These are phyloP conservation scores for Gracilaria vermiculophylla DNA, from an alignment of 23 red algal species.

Conservation along the genomic window DNA sequence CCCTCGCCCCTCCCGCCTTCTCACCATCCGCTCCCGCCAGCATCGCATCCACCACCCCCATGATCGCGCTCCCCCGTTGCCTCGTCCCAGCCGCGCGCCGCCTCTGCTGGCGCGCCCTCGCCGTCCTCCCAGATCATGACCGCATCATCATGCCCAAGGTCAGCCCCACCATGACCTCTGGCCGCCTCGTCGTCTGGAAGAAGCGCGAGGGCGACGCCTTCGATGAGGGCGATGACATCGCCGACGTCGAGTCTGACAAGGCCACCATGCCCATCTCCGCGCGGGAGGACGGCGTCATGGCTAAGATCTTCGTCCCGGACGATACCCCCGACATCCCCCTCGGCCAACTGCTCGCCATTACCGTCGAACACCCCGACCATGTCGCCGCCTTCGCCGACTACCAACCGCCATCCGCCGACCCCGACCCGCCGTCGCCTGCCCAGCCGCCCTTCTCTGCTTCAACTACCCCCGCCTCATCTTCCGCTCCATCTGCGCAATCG, in stretches of 20 bases:
- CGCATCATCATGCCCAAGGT: constrained; percentile 88
- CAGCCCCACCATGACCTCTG: constrained; percentile 91
- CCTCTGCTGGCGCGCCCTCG: constrained; percentile 15
- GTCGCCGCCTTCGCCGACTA: constrained; percentile 71
- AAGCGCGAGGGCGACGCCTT: constrained; percentile 88
- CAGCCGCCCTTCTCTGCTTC: background rate
- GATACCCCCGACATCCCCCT: constrained; percentile 86
- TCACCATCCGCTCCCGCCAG: background rate
- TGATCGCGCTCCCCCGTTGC: background rate
- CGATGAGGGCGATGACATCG: constrained; percentile 81
- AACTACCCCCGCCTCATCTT: background rate
- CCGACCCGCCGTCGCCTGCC: background rate
- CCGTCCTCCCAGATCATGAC: constrained; percentile 67
- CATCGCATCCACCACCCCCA: background rate
- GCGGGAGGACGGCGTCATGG: constrained; percentile 61
- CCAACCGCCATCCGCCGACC: background rate
- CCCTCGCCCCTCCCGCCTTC: background rate
- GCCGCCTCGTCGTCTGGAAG: constrained; percentile 85
- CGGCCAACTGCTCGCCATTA: constrained; percentile 83
- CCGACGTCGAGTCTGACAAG: constrained; percentile 98
- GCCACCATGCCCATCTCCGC: constrained; percentile 80
- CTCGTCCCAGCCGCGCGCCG: background rate
- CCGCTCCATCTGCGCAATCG: background rate
- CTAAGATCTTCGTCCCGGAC: constrained; percentile 70
- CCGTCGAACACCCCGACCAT: constrained; percentile 82